phyloP scores from a whole-genome alignment of 805 yeast species.

The Tetrapisispora iriomotensis region DNA sequence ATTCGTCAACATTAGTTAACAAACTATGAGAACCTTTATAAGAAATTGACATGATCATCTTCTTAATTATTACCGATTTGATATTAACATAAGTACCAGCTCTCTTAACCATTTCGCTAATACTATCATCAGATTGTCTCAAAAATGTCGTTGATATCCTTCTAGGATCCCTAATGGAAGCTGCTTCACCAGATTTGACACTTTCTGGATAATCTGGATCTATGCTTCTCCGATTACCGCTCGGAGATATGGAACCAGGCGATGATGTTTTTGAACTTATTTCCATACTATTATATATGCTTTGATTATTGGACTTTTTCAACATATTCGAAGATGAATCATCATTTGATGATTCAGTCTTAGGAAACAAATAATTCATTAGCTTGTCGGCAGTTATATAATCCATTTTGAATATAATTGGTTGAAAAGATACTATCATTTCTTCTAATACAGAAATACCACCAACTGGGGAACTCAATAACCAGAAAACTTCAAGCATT shows the following conservation, averaged over 20 bases:
- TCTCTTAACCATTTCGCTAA: slow-evolving; percentile 58
- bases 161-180: slow-evolving; percentile 6
- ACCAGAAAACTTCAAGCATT: slow-evolving; percentile 41
- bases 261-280: neutral
- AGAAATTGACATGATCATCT: slow-evolving; percentile 48
- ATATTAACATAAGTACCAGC: slow-evolving; percentile 63
- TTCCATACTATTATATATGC: neutral
- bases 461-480: slow-evolving; percentile 48
- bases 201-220: neutral
- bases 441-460: slow-evolving; percentile 50
- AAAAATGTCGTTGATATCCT: slow-evolving; percentile 9
- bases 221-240: neutral
- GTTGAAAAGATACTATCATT: slow-evolving; percentile 41
- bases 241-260: neutral
- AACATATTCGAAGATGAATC: neutral
- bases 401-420: slow-evolving; percentile 50
- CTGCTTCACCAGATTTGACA: neutral
- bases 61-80: slow-evolving; percentile 40
- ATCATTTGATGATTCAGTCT: slow-evolving; percentile 6
- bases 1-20: slow-evolving; percentile 48
- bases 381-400: slow-evolving; percentile 41
- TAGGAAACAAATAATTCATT: slow-evolving; percentile 41
- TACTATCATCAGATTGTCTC: slow-evolving; percentile 25
- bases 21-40: slow-evolving; percentile 55
- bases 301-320: neutral